Evolutionary conservation across 441 rosid species (phyloP), one percentile per base, ranked within the genome.

Genomic region (Pelargonium cotyledonis): DNA sequence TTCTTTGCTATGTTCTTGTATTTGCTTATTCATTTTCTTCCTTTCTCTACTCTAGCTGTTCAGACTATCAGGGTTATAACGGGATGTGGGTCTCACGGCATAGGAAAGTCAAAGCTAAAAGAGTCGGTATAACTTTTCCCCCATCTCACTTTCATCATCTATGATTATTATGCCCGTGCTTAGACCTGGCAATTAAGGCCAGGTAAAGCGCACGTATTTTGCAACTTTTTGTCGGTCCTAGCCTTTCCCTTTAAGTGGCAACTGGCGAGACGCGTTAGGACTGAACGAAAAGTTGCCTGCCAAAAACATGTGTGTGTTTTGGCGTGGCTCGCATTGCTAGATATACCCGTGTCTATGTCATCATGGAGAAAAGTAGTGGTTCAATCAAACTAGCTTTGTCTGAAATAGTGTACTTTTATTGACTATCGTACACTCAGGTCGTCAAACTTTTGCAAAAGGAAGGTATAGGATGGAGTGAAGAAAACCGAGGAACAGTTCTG

Each of bases 11-110:
- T 18, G 18, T 29, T 35, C 26, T n/a, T 60, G 16, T 68, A 19
- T 35, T 35, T 41, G 8, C 14, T 65, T 74, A 14, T 70, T 46
- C 71, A 68, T 77, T 71, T 47, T 69, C 49, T 68, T 73, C 35
- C 41, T 64, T 11, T 76, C 19, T 68, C 65, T 80, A 66, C 61
- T 65, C 63, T 82, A 93, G 98, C 97, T 21, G 75, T 91, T 73
- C 89, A 80, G 73, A 86, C 83, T 67, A 88, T 93, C 60, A 90
- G 96, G 78, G 96, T 91, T 65, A 93, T 93, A 73, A 91, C 98
- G 35, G 98, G 98, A 71, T 91, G 96, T 63, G 97, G 98, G 67
- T 55, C 84, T 8, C 88, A 83, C 71, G 96, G 97, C 63, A 65
- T 80, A 43, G 97, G 98, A 62, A 90, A 89, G 80, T 88, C 96